Evolutionary conservation across 2,329 filamentous ascomycete genomes (phyloP).

Genomic region (Phoma sp.): DNA sequence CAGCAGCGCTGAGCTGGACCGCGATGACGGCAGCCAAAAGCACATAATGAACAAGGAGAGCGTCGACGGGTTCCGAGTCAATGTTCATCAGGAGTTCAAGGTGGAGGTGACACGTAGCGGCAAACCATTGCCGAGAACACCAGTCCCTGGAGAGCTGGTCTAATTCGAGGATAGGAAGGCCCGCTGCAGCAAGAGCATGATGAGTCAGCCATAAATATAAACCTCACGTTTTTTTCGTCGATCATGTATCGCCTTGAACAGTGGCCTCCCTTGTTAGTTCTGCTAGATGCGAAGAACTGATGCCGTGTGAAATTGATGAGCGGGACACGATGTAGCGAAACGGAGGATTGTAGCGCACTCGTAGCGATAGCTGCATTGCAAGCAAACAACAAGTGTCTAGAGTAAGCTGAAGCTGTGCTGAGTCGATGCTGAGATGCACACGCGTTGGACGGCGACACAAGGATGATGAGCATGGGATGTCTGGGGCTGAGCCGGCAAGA

Average conservation of each 20-base stretch:
- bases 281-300: no score
- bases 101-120: constrained; percentile 10
- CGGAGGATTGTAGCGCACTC: no score
- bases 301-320: no score
- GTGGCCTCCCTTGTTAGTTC: no score
- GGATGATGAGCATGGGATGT: background rate
- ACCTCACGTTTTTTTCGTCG: no score
- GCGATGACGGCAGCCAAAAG: constrained; percentile 17
- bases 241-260: no score
- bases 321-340: no score
- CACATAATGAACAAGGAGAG: constrained; percentile 10
- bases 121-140: constrained; percentile 11
- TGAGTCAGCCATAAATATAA: no score
- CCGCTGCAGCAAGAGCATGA: no score
- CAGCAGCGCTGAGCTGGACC: constrained; percentile 12
- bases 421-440: background rate
- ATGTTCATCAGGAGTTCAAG: constrained; percentile 16
- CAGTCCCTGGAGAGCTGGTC: constrained; percentile 5
- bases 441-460: background rate
- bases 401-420: no score
- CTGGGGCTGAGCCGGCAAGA: background rate
- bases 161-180: background rate
- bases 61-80: constrained; percentile 11
- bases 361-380: no score
- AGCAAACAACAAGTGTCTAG: no score